Conservation (phyloP, 768 basidiomycete species). For the Russula vinacea region DNA sequence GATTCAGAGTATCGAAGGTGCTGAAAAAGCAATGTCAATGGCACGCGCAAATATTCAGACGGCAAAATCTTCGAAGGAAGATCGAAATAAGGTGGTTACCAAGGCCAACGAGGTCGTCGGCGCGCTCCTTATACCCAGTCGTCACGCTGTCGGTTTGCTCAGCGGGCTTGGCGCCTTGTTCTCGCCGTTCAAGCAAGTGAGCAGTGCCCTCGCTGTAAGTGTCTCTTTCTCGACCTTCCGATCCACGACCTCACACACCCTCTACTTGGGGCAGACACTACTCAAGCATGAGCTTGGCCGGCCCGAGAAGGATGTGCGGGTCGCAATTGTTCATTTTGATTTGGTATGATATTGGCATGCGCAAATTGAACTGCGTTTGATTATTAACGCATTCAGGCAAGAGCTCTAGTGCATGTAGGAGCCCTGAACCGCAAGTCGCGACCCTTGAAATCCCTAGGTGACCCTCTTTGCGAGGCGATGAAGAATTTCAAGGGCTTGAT, state of each 20-base stretch:
- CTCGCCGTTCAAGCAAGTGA: constrained; percentile 18
- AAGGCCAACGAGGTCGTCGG: constrained; percentile 17
- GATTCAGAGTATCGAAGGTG: constrained; percentile 10
- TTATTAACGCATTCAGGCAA: constrained; percentile 5
- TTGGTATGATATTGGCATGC: neutral
- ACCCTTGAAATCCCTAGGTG: constrained; percentile 1
- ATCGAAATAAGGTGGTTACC: constrained; percentile 11
- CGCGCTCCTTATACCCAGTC: constrained; percentile 15
- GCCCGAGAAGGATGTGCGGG: constrained; percentile 17
- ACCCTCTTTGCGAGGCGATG: neutral
- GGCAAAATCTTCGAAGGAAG: constrained; percentile 5
- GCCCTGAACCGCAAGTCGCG: constrained; percentile 14
- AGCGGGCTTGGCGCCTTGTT: constrained; percentile 12
- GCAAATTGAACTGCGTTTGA: neutral
- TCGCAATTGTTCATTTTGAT: constrained; percentile 17
- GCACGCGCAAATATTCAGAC: neutral
- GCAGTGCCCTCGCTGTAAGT: constrained; percentile 14
- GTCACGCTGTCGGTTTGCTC: constrained; percentile 15
- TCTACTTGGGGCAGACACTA: neutral
- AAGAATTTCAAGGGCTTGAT: constrained; percentile 4
- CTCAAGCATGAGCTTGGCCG: neutral
- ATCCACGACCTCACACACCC: neutral
- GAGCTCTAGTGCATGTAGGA: constrained; percentile 12
- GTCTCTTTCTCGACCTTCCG: neutral
- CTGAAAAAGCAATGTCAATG: constrained; percentile 13